A percentile compares a stretch with the other conserved stretches of the same genome.
Evolutionary conservation across 768 basidiomycete genomes (phyloP).

Genomic region (Hygrocybe coccinea): DNA sequence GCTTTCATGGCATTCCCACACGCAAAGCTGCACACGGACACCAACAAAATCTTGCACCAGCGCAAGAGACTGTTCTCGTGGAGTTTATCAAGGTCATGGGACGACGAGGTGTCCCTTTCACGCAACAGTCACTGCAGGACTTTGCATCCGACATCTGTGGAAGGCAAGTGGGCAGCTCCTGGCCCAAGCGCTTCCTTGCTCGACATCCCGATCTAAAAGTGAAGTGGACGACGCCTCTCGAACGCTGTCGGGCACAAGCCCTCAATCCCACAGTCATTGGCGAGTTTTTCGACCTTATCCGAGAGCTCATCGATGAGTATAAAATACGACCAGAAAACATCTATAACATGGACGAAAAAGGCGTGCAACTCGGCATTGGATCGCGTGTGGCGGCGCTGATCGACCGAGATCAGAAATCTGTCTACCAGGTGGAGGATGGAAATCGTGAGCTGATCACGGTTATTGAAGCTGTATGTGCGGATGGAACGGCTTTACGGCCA

Average conservation of each 20-base stretch:
- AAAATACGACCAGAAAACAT: conserved; percentile 22
- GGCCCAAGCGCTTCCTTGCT: not conserved
- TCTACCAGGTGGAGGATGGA: conserved; percentile 22
- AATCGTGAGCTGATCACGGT: conserved; percentile 44
- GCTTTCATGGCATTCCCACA: not conserved
- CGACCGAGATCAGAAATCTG: conserved; percentile 15
- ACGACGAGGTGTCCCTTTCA: conserved; percentile 18
- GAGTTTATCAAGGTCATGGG: conserved; percentile 22
- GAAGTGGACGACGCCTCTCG: conserved; percentile 16
- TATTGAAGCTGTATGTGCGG: conserved; percentile 42
- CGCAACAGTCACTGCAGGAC: conserved; percentile 7
- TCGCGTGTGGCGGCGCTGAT: conserved; percentile 8
- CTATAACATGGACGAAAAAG: conserved; percentile 32
- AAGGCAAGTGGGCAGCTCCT: conserved; percentile 5
- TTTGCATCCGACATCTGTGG: conserved; percentile 16
- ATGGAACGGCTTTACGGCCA: conserved; percentile 34
- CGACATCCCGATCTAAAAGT: conserved; percentile 6
- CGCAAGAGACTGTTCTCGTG: conserved; percentile 21
- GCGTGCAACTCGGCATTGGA: conserved; percentile 8
- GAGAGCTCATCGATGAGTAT: conserved; percentile 13
- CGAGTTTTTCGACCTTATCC: conserved; percentile 15
- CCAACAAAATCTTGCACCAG: conserved; percentile 14
- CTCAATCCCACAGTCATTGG: conserved; percentile 17
- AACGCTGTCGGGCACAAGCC: conserved; percentile 20
- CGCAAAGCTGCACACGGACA: conserved; percentile 12